Percentiles rank a stretch among this genome's conserved stretches.
phyloP scores from a whole-genome alignment of 768 basidiomycete genomes.

The Boletus coccyginus region DNA sequence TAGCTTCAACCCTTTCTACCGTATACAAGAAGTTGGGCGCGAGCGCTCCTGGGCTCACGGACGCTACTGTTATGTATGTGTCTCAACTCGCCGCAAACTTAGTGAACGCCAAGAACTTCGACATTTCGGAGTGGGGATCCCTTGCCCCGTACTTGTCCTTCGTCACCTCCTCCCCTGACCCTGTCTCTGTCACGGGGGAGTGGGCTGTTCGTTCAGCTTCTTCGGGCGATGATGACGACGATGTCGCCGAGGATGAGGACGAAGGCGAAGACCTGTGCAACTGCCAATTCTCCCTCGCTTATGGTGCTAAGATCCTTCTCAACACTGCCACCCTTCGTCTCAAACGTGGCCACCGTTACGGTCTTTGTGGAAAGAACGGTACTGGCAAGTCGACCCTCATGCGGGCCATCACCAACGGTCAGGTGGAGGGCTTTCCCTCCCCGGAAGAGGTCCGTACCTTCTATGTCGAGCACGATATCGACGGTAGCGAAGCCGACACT shows the following conservation, averaged over 20 bases:
- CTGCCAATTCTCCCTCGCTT: conserved; percentile 98
- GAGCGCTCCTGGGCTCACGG: conserved; percentile 52
- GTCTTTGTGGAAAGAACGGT: conserved; percentile 98
- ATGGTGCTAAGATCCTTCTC: conserved; percentile 97
- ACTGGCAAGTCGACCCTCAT: conserved; percentile 95
- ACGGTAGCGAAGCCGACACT: conserved; percentile 90
- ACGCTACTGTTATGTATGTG: conserved; percentile 65
- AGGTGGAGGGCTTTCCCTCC: conserved; percentile 98
- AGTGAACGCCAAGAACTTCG: conserved; percentile 90
- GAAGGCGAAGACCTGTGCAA: conserved; percentile 99
- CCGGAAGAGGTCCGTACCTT: conserved; percentile 97
- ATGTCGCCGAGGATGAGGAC: conserved; percentile 84
- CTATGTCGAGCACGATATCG: conserved; percentile 99
- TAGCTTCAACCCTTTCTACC: conserved; percentile 61
- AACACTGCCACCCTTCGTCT: conserved; percentile 96
- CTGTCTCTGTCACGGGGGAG: conserved; percentile 67
- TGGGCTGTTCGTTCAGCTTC: conserved; percentile 90
- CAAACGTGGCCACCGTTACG: conserved; percentile 98
- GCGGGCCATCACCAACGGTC: conserved; percentile 91
- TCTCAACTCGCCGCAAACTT: conserved; percentile 81
- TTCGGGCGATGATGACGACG: conserved; percentile 66
- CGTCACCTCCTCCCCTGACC: conserved; percentile 61
- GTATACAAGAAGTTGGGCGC: conserved; percentile 85
- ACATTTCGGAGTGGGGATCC: conserved; percentile 81
- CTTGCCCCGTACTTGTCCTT: conserved; percentile 76